Conservation (phyloP, 805 yeast species). For the Blastobotrys chiropterorum region DNA sequence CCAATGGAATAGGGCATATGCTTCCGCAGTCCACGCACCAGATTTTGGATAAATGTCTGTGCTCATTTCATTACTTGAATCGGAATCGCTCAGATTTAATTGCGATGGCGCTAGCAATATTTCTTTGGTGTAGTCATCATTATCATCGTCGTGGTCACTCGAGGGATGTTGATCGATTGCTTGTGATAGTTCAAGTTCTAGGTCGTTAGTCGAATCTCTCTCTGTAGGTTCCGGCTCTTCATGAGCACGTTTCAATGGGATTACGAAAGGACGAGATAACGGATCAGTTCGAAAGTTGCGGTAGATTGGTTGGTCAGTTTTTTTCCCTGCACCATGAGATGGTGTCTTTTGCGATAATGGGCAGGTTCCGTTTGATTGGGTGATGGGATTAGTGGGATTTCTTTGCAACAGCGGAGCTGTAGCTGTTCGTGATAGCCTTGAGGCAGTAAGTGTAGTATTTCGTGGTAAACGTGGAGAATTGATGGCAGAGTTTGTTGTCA, state of each 20-base stretch:
- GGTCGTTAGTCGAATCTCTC: not conserved
- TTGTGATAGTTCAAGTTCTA: not conserved
- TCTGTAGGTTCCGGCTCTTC: not conserved
- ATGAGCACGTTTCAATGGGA: not conserved
- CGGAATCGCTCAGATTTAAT: not conserved
- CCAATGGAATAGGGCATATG: slow-evolving; percentile 25
- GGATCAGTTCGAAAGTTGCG: not conserved
- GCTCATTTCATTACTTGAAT: not conserved
- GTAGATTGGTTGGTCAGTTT: not conserved
- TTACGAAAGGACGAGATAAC: not conserved
- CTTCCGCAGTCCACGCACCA: slow-evolving; percentile 31
- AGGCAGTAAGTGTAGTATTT: no score
- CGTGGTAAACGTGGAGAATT: not conserved
- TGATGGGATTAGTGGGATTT: no score
- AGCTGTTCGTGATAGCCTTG: no score
- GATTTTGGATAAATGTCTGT: not conserved
- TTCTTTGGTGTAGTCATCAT: not conserved
- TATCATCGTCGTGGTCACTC: not conserved
- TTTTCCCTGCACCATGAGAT: no score
- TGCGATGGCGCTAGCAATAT: not conserved
- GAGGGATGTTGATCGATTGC: not conserved
- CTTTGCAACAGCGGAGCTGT: no score
- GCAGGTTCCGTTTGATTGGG: no score
- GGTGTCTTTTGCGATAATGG: no score
- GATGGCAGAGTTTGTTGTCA: no score